Percentiles rank a stretch among this genome's conserved stretches.
Conservation (phyloP, 2,329 filamentous ascomycete species). For the Cadophora malorum region DNA sequence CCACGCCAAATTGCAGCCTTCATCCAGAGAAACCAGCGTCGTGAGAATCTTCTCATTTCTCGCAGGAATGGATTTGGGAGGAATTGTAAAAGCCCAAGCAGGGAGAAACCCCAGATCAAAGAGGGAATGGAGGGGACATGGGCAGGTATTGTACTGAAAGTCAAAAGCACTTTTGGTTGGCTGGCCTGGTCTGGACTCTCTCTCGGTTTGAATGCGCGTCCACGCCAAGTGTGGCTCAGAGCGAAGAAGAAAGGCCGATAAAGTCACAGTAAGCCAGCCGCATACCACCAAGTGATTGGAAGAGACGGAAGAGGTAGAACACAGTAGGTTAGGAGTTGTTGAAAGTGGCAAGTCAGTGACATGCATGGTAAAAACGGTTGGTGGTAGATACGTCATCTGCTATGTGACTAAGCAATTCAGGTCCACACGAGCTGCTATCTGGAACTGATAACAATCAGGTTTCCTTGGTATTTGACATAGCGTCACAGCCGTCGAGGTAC, state of each 20-base stretch:
- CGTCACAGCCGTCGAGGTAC: background rate
- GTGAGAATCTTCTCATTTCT: slow-evolving; percentile 34
- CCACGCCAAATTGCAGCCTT: slow-evolving; percentile 45
- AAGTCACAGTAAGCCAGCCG: slow-evolving; percentile 14
- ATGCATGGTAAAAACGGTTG: background rate
- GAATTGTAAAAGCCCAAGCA: background rate
- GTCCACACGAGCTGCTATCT: background rate
- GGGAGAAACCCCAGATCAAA: background rate
- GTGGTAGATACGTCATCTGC: background rate
- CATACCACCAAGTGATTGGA: slow-evolving; percentile 14
- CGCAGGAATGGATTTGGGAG: background rate
- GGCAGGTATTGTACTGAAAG: background rate
- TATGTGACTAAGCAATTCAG: background rate
- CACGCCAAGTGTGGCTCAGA: slow-evolving; percentile 19
- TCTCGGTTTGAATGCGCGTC: background rate
- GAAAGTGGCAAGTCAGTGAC: slow-evolving; percentile 10
- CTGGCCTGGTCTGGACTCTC: background rate
- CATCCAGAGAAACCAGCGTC: slow-evolving; percentile 38
- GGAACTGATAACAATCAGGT: background rate
- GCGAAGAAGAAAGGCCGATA: background rate
- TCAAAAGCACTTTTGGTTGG: background rate
- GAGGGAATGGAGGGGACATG: slow-evolving; percentile 2
- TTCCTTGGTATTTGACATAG: background rate
- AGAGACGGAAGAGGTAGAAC: background rate
- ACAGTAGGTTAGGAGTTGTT: slow-evolving; percentile 2